Conservation (phyloP, 108 stramenopile genomes). For the Mayamaea pseudoterrestris region DNA sequence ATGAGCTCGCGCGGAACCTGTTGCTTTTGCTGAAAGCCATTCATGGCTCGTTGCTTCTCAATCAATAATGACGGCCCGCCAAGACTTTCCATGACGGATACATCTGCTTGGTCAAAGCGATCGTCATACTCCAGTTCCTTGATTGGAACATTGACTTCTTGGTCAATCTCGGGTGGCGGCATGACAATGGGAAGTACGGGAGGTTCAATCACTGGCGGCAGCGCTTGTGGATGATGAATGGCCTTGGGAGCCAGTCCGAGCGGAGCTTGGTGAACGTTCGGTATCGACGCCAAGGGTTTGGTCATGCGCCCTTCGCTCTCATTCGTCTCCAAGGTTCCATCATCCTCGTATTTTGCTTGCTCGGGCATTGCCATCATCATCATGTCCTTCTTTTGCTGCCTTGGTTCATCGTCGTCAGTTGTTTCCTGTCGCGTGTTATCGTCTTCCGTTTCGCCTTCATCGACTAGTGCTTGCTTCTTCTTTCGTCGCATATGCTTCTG, state of each 20-base stretch:
- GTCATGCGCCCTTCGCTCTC: constrained; percentile 20
- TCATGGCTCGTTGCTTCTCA: constrained; percentile 47
- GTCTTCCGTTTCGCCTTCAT: constrained; percentile 12
- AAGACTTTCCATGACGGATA: constrained; percentile 83
- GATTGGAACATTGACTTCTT: constrained; percentile 47
- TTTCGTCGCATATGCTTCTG: constrained; percentile 10
- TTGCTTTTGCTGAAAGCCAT: constrained; percentile 12
- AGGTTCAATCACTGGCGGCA: not conserved
- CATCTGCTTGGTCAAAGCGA: constrained; percentile 63
- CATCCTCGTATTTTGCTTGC: constrained; percentile 39
- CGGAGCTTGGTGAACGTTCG: constrained; percentile 11
- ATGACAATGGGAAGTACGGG: not conserved
- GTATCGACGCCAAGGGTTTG: constrained; percentile 10
- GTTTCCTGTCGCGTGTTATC: constrained; percentile 2
- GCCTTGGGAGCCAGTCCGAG: constrained; percentile 20
- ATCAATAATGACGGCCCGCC: constrained; percentile 75
- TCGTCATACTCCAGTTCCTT: constrained; percentile 73
- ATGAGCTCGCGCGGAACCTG: constrained; percentile 45
- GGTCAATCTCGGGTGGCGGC: constrained; percentile 4
- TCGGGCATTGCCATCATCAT: not conserved
- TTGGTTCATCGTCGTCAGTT: not conserved
- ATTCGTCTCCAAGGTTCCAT: constrained; percentile 39
- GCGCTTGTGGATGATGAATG: constrained; percentile 1
- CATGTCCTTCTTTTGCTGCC: not conserved
- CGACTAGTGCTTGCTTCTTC: constrained; percentile 1